A percentile compares a stretch with the other conserved stretches of the same genome.
phyloP scores from a whole-genome alignment of 257 asterid genomes.

The Voacanga thouarsii region DNA sequence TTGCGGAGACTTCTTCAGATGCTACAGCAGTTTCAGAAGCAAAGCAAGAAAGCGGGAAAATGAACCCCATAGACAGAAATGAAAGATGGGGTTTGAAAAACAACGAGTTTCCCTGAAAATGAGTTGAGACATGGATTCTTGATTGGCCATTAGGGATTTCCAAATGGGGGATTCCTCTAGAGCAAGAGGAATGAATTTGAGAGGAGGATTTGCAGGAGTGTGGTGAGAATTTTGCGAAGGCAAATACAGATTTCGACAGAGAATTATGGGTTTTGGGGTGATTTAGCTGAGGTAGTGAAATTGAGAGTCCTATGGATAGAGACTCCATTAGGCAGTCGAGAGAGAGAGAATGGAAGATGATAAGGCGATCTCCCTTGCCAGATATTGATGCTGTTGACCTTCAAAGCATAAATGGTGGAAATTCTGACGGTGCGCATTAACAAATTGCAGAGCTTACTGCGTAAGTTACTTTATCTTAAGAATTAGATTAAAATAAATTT shows the following conservation, averaged over 20 bases:
- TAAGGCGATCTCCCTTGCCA: background rate
- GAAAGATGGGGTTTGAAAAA: constrained; percentile 33
- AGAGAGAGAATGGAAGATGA: constrained; percentile 10
- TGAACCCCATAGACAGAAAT: constrained; percentile 35
- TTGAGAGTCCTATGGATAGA: constrained; percentile 52
- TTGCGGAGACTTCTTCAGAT: constrained; percentile 46
- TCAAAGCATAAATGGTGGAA: background rate
- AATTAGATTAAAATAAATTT: too few species aligned
- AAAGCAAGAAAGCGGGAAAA: constrained; percentile 53
- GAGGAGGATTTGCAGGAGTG: constrained; percentile 25
- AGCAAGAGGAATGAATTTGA: constrained; percentile 4
- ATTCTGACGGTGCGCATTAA: too few species aligned
- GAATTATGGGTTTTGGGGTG: constrained; percentile 37
- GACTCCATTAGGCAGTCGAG: constrained; percentile 55
- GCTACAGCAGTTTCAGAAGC: constrained; percentile 54
- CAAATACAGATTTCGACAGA: constrained; percentile 27
- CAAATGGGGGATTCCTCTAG: constrained; percentile 13
- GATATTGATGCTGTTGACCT: background rate
- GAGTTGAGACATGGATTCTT: constrained; percentile 9
- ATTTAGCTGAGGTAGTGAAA: constrained; percentile 41
- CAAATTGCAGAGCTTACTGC: too few species aligned
- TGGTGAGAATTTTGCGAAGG: constrained; percentile 23
- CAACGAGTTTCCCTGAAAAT: constrained; percentile 18
- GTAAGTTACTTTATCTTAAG: too few species aligned
- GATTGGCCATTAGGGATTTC: constrained; percentile 25